phyloP scores from a whole-genome alignment of 345 rosid genomes.

The Conringia planisiliqua region DNA sequence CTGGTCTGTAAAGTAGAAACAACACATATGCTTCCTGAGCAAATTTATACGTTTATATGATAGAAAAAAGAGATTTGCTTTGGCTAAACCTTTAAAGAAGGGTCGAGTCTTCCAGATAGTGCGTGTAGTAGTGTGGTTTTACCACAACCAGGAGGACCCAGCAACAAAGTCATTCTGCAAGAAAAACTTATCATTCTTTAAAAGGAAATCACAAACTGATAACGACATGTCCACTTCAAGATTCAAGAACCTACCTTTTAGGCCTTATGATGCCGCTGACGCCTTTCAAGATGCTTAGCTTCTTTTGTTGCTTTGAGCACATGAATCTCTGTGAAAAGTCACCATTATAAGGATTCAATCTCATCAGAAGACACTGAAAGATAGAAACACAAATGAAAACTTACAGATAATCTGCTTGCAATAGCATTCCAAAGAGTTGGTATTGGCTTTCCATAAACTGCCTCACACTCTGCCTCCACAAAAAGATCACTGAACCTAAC shows the following conservation, averaged over 20 bases:
- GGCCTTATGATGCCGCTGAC: slow-evolving; percentile 62
- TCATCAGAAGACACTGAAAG: not conserved
- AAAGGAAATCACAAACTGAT: not conserved
- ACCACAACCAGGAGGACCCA: slow-evolving; percentile 42
- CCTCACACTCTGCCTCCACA: slow-evolving; percentile 40
- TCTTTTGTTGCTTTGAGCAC: slow-evolving; percentile 27
- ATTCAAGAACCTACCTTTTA: slow-evolving; percentile 16
- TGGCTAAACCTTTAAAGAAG: slow-evolving; percentile 30
- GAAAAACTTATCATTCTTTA: not conserved
- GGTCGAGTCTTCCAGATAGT: slow-evolving; percentile 35
- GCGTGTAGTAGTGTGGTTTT: slow-evolving; percentile 38
- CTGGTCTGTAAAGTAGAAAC: slow-evolving; percentile 3
- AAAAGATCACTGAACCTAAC: slow-evolving; percentile 39
- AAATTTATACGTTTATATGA: not conserved
- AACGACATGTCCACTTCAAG: no score
- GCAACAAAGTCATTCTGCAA: slow-evolving; percentile 36
- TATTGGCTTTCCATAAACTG: slow-evolving; percentile 41
- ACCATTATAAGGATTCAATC: not conserved
- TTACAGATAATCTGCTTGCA: slow-evolving; percentile 25
- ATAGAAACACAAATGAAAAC: not conserved
- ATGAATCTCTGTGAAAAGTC: slow-evolving; percentile 8
- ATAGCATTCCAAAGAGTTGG: slow-evolving; percentile 45
- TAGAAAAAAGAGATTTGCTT: not conserved
- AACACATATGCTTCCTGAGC: not conserved
- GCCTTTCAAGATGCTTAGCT: slow-evolving; percentile 49